phyloP scores from a whole-genome alignment of 768 basidiomycete species.

The Tricholoma terreum region DNA sequence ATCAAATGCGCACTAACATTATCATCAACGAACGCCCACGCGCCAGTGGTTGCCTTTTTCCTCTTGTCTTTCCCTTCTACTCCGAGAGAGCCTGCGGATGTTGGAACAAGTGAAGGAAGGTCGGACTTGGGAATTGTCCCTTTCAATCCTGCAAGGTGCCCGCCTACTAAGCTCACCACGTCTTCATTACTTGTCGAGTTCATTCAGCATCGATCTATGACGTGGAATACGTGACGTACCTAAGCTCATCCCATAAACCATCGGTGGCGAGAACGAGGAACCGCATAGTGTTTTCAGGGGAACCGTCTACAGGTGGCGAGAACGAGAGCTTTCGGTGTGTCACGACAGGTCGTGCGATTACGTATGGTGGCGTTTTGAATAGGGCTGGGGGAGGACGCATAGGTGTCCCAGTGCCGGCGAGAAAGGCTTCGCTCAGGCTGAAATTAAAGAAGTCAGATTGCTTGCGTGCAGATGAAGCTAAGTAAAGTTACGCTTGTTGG shows the following conservation, averaged over 20 bases:
- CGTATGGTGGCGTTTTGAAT: constrained; percentile 91
- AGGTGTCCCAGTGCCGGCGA: constrained; percentile 56
- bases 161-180: constrained; percentile 83
- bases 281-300: constrained; percentile 42
- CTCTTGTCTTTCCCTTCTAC: constrained; percentile 63
- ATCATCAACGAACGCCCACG: constrained; percentile 79
- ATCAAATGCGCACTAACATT: constrained; percentile 82
- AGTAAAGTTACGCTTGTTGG: constrained; percentile 59
- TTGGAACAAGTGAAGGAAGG: constrained; percentile 54
- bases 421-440: constrained; percentile 60
- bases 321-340: constrained; percentile 71
- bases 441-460: constrained; percentile 1
- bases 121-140: constrained; percentile 60
- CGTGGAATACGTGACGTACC: constrained; percentile 22
- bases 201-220: background rate
- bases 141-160: constrained; percentile 69
- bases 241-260: constrained; percentile 71
- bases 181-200: constrained; percentile 61
- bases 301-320: constrained; percentile 29
- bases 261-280: constrained; percentile 93
- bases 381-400: constrained; percentile 57
- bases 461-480: background rate
- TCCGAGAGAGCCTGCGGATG: constrained; percentile 48
- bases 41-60: constrained; percentile 36
- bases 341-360: constrained; percentile 79